These are phyloP conservation scores for Jaltomata sinuosa DNA, from an alignment of 257 asterid species.

Conservation along the genomic window DNA sequence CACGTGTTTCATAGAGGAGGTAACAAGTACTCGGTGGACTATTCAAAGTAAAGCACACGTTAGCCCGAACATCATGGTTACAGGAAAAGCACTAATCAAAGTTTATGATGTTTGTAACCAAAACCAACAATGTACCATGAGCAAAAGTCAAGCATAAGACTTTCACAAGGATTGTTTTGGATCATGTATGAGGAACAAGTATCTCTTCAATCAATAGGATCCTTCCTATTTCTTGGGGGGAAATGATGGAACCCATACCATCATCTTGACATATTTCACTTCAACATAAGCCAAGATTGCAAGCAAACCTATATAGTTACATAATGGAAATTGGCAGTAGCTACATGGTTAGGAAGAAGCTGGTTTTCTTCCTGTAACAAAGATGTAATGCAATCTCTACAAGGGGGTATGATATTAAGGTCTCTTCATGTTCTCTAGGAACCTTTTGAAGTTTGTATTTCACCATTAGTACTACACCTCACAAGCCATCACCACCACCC, in stretches of 20 bases:
- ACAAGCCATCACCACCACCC: constrained; percentile 7
- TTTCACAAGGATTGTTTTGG: background rate
- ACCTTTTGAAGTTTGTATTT: background rate
- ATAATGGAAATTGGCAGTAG: background rate
- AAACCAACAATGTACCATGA: background rate
- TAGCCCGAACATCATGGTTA: background rate
- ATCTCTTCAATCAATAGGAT: background rate
- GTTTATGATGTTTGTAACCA: background rate
- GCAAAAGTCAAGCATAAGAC: background rate
- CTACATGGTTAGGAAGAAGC: background rate
- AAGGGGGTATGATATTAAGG: background rate
- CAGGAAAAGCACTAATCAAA: background rate
- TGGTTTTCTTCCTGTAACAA: background rate
- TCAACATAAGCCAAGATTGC: background rate
- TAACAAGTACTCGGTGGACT: background rate
- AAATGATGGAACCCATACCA: background rate
- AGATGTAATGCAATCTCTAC: background rate
- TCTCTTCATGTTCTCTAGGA: background rate
- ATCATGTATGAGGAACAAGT: background rate
- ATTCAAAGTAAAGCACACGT: background rate
- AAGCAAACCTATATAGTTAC: background rate
- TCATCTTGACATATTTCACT: background rate
- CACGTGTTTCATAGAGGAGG: background rate
- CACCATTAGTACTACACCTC: background rate
- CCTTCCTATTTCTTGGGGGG: background rate